These are phyloP conservation scores for Eucalyptus cloeziana DNA, from an alignment of 345 rosid species.

Conservation along the genomic window DNA sequence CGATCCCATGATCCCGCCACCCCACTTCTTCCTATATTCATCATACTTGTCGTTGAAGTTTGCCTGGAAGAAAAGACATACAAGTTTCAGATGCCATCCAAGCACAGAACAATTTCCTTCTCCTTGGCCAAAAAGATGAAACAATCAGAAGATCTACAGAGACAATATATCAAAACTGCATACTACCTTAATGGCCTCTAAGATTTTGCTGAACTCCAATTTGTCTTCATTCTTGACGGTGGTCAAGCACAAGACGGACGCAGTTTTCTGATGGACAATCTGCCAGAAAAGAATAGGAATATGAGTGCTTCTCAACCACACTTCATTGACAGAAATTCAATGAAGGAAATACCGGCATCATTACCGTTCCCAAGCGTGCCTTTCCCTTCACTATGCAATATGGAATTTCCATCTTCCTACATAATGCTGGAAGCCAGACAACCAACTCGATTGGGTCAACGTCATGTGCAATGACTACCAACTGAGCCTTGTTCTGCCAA, in stretches of 20 bases:
- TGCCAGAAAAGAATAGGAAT: not conserved
- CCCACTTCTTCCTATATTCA: constrained; percentile 74
- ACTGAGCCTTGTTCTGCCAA: constrained; percentile 61
- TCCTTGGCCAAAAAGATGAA: not conserved
- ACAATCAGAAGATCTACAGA: not conserved
- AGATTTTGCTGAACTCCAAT: constrained; percentile 58
- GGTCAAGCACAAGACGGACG: constrained; percentile 61
- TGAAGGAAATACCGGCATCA: not conserved
- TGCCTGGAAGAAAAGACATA: constrained; percentile 18
- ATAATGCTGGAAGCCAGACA: constrained; percentile 53
- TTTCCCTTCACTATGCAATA: constrained; percentile 51
- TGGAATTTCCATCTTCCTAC: constrained; percentile 54
- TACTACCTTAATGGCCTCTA: constrained; percentile 73
- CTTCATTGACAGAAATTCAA: not conserved
- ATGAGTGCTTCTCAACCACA: not conserved
- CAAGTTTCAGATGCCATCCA: not conserved
- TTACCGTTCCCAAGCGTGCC: constrained; percentile 38
- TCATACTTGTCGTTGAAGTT: constrained; percentile 69
- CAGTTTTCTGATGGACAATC: constrained; percentile 77
- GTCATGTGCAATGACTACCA: constrained; percentile 49
- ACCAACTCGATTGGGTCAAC: constrained; percentile 53
- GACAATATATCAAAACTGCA: not conserved
- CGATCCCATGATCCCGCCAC: constrained; percentile 88
- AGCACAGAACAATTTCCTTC: not conserved
- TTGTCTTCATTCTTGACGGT: constrained; percentile 72